These are phyloP conservation scores for Colletotrichum neosansevieriae DNA, from an alignment of 2,329 filamentous ascomycete species.

Conservation along the genomic window DNA sequence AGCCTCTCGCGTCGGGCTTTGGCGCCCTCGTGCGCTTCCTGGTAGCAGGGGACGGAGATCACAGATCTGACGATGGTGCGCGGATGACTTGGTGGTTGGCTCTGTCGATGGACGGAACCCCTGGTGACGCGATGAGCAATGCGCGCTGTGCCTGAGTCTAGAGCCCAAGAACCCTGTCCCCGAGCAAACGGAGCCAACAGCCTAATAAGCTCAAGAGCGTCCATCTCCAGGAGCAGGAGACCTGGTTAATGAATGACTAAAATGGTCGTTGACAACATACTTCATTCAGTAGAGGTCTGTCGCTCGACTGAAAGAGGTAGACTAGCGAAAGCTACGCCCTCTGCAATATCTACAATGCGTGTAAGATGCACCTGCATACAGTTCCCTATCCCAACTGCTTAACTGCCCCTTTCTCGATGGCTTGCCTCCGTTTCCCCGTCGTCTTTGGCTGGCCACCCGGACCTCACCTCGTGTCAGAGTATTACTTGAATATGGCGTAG, in stretches of 20 bases:
- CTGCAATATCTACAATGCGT: too few species aligned
- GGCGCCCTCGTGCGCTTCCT: slow-evolving; percentile 11
- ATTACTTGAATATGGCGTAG: neutral
- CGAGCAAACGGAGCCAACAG: neutral
- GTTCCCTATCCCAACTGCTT: too few species aligned
- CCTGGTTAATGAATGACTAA: too few species aligned
- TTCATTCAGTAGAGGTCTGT: too few species aligned
- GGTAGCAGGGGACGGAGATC: slow-evolving; percentile 24
- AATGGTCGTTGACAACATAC: too few species aligned
- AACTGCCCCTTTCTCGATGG: too few species aligned
- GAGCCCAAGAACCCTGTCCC: slow-evolving; percentile 6
- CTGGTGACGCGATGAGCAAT: slow-evolving; percentile 3
- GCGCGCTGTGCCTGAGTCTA: slow-evolving; percentile 11
- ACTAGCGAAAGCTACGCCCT: too few species aligned
- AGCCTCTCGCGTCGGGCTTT: slow-evolving; percentile 10
- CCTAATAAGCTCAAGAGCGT: too few species aligned
- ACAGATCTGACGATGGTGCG: slow-evolving; percentile 14
- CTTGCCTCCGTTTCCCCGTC: too few species aligned
- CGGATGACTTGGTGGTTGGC: slow-evolving; percentile 4
- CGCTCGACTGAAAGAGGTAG: too few species aligned
- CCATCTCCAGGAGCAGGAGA: too few species aligned
- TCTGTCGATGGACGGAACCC: neutral
- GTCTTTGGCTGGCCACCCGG: neutral
- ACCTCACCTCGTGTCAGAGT: neutral
- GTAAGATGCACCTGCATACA: too few species aligned